Conservation (phyloP, 2,329 filamentous ascomycete genomes). For the Colletotrichum higginsianum region DNA sequence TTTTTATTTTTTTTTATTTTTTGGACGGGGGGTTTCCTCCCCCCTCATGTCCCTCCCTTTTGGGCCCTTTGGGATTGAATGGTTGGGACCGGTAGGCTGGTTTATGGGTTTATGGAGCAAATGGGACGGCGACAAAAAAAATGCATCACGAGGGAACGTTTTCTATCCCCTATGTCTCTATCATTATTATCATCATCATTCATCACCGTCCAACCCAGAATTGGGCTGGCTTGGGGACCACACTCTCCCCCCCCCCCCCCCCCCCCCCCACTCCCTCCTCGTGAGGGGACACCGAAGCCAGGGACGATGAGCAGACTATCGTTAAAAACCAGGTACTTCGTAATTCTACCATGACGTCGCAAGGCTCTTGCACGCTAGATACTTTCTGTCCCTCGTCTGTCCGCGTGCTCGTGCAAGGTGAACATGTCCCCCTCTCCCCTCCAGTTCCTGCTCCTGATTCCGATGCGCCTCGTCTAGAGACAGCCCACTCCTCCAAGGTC, state of each 20-base stretch:
- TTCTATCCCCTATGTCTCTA: background rate
- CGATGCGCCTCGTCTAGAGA: no score
- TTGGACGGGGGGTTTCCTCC: background rate
- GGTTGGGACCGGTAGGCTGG: background rate
- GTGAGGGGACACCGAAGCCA: background rate
- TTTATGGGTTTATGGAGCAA: conserved; percentile 1
- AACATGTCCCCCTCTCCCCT: no score
- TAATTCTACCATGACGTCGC: conserved; percentile 30
- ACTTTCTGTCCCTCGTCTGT: background rate
- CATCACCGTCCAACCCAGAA: conserved; percentile 5
- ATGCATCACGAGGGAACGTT: background rate
- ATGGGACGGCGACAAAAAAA: conserved; percentile 4
- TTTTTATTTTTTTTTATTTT: conserved; percentile 1
- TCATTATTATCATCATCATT: conserved; percentile 2
- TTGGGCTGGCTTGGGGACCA: conserved; percentile 17
- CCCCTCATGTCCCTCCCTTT: no score
- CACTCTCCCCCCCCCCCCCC: no score
- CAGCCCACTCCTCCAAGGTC: background rate
- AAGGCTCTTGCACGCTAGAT: conserved; percentile 17
- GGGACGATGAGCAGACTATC: conserved; percentile 31
- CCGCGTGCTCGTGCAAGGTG: background rate
- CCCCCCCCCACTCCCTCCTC: no score
- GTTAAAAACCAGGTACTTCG: conserved; percentile 30
- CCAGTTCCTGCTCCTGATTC: no score
- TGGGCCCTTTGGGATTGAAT: background rate